A percentile compares a stretch with the other conserved stretches of the same genome.
Conservation (phyloP, 495 filamentous ascomycete species). For the Hypoxylon trugodes region DNA sequence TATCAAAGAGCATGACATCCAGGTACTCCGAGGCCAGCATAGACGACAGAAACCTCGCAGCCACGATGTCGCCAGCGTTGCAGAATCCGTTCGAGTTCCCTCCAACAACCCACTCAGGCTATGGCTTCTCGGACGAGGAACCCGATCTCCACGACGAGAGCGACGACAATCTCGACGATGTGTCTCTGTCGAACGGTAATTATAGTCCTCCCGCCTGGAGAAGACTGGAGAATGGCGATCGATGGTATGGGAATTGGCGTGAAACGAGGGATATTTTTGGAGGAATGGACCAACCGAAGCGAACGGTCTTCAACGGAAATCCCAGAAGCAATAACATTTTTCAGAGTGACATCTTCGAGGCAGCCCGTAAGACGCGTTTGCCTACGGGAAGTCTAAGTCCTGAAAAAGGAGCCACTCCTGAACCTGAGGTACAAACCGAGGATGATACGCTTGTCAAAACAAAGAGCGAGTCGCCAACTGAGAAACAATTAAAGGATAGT, state of each 20-base stretch:
- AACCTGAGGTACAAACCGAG: constrained; percentile 50
- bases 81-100: constrained; percentile 66
- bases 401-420: constrained; percentile 58
- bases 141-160: constrained; percentile 61
- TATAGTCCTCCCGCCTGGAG: constrained; percentile 66
- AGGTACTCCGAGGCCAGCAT: constrained; percentile 42
- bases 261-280: constrained; percentile 48
- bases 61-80: constrained; percentile 46
- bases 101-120: constrained; percentile 80
- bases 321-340: constrained; percentile 38
- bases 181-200: constrained; percentile 55
- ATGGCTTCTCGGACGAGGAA: constrained; percentile 65
- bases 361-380: constrained; percentile 59
- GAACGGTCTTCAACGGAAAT: constrained; percentile 47
- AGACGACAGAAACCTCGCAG: constrained; percentile 67
- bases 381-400: constrained; percentile 61
- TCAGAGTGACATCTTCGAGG: constrained; percentile 54
- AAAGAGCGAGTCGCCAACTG: constrained; percentile 38
- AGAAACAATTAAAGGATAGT: constrained; percentile 13
- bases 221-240: constrained; percentile 60
- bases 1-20: constrained; percentile 32
- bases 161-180: constrained; percentile 53
- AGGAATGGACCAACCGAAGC: constrained; percentile 39
- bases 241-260: constrained; percentile 65
- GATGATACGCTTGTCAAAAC: constrained; percentile 45